Base-by-base conservation (phyloP, 2,329 filamentous ascomycete species). In the Lecanoromycetidae sp. region DNA sequence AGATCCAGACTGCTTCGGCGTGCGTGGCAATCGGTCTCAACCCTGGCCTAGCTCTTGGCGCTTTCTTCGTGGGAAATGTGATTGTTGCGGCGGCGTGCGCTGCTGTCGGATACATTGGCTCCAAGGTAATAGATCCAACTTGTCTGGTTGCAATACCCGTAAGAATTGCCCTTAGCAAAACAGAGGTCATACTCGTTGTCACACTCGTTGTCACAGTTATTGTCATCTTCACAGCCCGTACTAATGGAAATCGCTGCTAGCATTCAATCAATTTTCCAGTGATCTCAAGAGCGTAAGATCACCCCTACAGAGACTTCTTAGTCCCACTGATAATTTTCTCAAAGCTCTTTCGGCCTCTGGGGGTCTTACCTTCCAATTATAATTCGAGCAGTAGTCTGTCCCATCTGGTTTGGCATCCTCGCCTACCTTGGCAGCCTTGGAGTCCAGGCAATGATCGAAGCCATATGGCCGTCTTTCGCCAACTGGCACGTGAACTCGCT, bases 1-100 rank as follows among this genome's bases (percentile, higher is more conserved):
- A 56, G 50, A 54, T 57, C 34, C 54, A 59, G 49, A 56, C 58
- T 8, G 56, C 57, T 4, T 55, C 52, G 2, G 54, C 52, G 15
- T 54, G 52, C 3, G 53, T 59, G 27, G 54, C 55, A 1, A 53
- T 57, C 29, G 57, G 57, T 13, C 44, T 59, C 30, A 57, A 54
- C 50, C 51, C 48, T 43, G 48, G 50, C 12, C 46, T 30, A 9
- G 52, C 55, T 10, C 53, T 58, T 17, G 35, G 44, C 15, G 55
- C 56, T 3, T 37, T 33, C 25, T 32, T 48, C 15, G 23, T 48
- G n/a, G 46, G 46, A 10, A 48, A 48, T 17, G 13, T 48, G 13
- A 17, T 44, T 8, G 39, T 48, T 19, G 40, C 40, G 23, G 33
- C 25, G 15, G 36, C 38, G 10, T 48, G 46, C 20, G 26, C 23